Evolutionary conservation across 2,329 filamentous ascomycete genomes (phyloP).

Genomic region (Cadophora gregata): DNA sequence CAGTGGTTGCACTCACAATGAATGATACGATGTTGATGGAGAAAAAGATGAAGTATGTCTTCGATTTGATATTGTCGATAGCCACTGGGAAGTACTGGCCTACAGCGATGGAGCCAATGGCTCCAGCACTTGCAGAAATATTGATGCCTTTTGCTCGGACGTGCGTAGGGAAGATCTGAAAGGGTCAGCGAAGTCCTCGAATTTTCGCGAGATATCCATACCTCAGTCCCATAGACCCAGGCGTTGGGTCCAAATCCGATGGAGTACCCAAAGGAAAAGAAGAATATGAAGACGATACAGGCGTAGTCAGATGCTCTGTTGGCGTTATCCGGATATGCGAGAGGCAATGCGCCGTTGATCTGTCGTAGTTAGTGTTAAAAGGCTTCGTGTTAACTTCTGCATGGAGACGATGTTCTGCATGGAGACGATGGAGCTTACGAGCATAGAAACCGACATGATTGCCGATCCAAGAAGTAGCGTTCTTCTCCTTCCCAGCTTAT

Average conservation of each 20-base stretch:
- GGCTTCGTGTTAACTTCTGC: background rate
- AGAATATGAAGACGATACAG: conserved; percentile 62
- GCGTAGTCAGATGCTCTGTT: conserved; percentile 55
- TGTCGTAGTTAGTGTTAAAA: conserved; percentile 36
- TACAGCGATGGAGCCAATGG: conserved; percentile 61
- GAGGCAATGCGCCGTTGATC: conserved; percentile 60
- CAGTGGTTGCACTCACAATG: conserved; percentile 44
- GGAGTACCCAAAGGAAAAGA: conserved; percentile 64
- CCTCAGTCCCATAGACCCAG: conserved; percentile 66
- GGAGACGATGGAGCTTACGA: conserved; percentile 49
- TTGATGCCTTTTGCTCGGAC: conserved; percentile 62
- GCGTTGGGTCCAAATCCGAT: conserved; percentile 62
- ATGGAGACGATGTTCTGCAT: background rate
- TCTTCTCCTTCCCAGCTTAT: conserved; percentile 55
- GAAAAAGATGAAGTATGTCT: conserved; percentile 65
- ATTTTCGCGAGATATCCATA: conserved; percentile 36
- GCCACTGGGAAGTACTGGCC: conserved; percentile 62
- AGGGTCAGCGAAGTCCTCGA: conserved; percentile 37
- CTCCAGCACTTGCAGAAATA: conserved; percentile 58
- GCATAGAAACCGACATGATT: conserved; percentile 59
- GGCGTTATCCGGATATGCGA: conserved; percentile 56
- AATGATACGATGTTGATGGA: conserved; percentile 55
- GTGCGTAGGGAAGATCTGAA: conserved; percentile 59
- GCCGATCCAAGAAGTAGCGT: conserved; percentile 56
- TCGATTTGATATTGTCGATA: conserved; percentile 55